A percentile compares a stretch with the other conserved stretches of the same genome.
phyloP scores from a whole-genome alignment of 75 land plant species.

The Sequoiadendron giganteum region DNA sequence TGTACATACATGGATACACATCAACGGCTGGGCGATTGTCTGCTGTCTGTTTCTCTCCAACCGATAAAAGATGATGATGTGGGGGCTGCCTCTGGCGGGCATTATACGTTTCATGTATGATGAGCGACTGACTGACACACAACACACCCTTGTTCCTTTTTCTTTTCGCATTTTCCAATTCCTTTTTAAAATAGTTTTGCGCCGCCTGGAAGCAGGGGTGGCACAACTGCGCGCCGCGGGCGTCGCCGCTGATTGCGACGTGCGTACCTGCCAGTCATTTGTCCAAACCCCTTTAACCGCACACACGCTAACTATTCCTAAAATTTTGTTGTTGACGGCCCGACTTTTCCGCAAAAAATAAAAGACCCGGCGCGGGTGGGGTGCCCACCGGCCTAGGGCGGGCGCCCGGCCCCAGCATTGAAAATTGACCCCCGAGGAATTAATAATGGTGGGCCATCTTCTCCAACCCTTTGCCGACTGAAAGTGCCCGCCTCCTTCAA shows the following conservation, averaged over 20 bases:
- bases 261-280: background rate
- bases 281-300: background rate
- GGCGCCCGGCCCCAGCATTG: background rate
- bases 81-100: background rate
- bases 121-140: background rate
- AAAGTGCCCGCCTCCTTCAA: background rate
- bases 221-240: constrained; percentile 14
- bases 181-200: constrained; percentile 5
- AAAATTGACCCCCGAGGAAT: background rate
- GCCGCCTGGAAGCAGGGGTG: constrained; percentile 12
- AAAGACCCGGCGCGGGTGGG: no score
- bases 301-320: background rate
- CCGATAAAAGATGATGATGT: background rate
- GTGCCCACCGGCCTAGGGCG: background rate
- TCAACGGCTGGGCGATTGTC: background rate
- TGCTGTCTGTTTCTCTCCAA: background rate
- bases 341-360: background rate
- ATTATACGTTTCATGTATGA: background rate
- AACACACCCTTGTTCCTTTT: no score
- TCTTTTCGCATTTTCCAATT: background rate
- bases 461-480: constrained; percentile 10
- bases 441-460: constrained; percentile 6
- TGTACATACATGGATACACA: background rate
- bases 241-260: constrained; percentile 13
- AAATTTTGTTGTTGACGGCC: background rate